Evolutionary conservation across 257 asterid genomes (phyloP), one percentile per base, ranked within the genome.

Genomic region (Thymus quinquecostatus): DNA sequence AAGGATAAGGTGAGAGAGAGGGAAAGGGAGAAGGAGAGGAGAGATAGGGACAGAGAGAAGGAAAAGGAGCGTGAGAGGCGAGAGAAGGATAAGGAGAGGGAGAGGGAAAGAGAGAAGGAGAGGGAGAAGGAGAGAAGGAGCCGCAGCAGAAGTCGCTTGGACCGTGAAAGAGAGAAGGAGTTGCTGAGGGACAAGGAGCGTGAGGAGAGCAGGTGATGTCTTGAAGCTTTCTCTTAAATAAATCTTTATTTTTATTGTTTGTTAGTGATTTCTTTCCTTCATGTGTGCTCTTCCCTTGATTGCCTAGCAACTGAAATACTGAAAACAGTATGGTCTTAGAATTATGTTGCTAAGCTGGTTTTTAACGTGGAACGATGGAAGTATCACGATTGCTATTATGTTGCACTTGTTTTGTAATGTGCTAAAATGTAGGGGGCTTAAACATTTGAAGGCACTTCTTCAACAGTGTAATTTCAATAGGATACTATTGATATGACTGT

Each of bases 141-240:
- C 82, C 89, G 97, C 82, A 90, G 97, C 62, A 71, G 89, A 67
- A 91, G 97, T 78, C 87, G 88, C 36, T 84, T 80, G 64, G 91
- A 82, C 8, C 93, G 82, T 2, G 97, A 87, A 77, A 78, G 82
- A 74, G 97, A 91, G 82, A 81, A 62, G 78, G 96, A 90, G 43
- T 43, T 77, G 85, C 2, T 75, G 63, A 81, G 86, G 77, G 96
- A 86, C 64, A 84, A 81, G 59, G 97, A 91, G 79, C 92, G 94
- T 5, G 97, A 88, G 72, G 98, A 95, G 36, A 85, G 81, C 97
- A 94, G 99, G 99, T 94, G 86, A 86, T 73, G 65, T 74, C 45
- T 33, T 9, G 40, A 41, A 21, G 65, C 70, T 57, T 75, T 75
- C 34, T 60, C 69, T 65, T 34, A 1, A 21, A 5, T 53, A 14